These are phyloP conservation scores for Penicillium egyptiacum DNA, from an alignment of 495 filamentous ascomycete species.

Conservation along the genomic window DNA sequence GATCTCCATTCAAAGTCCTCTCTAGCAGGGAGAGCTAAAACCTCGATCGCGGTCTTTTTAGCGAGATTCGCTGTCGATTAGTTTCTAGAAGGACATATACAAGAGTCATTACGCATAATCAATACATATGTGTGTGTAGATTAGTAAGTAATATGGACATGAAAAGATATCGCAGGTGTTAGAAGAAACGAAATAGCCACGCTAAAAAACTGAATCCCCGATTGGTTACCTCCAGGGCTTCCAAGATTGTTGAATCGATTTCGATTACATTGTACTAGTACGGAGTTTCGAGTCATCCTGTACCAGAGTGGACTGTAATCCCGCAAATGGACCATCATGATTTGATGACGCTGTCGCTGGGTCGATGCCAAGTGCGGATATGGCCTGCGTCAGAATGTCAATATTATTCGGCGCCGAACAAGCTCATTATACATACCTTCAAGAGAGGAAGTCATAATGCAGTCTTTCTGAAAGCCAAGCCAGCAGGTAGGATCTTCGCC, in stretches of 20 bases:
- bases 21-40: background rate
- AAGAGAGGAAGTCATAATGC: slow-evolving; percentile 87
- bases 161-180: background rate
- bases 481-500: slow-evolving; percentile 86
- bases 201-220: background rate
- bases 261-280: background rate
- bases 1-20: too few species aligned
- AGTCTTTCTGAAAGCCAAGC: slow-evolving; percentile 87
- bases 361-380: slow-evolving; percentile 83
- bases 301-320: background rate
- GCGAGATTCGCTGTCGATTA: background rate
- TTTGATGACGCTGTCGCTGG: slow-evolving; percentile 55
- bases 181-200: background rate
- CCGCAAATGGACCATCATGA: background rate
- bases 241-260: background rate
- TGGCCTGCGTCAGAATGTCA: slow-evolving; percentile 58
- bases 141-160: background rate
- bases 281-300: background rate
- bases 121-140: background rate
- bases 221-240: background rate
- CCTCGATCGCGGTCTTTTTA: background rate
- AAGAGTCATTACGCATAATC: background rate
- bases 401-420: background rate
- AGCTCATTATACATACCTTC: slow-evolving; percentile 57
- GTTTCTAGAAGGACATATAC: background rate